Base-by-base conservation (phyloP, 306 rosid species). In the Lathyrus aphaca region DNA sequence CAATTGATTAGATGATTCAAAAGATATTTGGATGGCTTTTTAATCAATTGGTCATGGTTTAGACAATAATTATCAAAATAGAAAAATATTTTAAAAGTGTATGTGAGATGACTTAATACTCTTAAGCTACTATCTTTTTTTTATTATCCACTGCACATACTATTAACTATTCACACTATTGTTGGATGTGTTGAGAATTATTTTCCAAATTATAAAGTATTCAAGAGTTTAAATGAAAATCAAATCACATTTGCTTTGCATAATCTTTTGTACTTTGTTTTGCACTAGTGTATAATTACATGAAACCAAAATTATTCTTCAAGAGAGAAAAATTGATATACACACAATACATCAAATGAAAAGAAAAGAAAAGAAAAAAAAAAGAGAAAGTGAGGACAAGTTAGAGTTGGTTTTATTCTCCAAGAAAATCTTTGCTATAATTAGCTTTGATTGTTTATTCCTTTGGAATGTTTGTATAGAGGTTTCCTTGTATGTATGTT, bases 391-490 rank as follows among this genome's bases (percentile, higher is more conserved):
- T 13, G 38, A 50, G 54, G 25, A 64, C 61, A 40, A 42, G 38
- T 58, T 40, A 57, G 67, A 57, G 67, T 25, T 74, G 56, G 46
- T 59, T 29, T 54, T 78, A 54, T 77, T 73, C 72, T 58, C 29
- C 45, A 37, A 27, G 67, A 71, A 66, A 54, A 38, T 53, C n/a
- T 16, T 58, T 78, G 65, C 43, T 57, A 17, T 7, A 7, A 7
- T 65, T 45, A 59, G 53, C 60, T 51, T 66, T 18, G 54, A 64
- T 48, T 18, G 45, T 18, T 55, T 40, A 43, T 37, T 23, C 55
- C 53, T 5, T 50, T 53, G 66, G 45, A 29, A 58, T 46, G 18
- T 23, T 23, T 23, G 25, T 66, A 17, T 55, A 23, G 37, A 64
- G 4, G 42, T 32, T 25, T 21, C 69, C 37, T 54, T 37, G 10